Evolutionary conservation across 2,329 filamentous ascomycete species (phyloP), one percentile per base, ranked within the genome.

Genomic region (Beauveria rudraprayagi): DNA sequence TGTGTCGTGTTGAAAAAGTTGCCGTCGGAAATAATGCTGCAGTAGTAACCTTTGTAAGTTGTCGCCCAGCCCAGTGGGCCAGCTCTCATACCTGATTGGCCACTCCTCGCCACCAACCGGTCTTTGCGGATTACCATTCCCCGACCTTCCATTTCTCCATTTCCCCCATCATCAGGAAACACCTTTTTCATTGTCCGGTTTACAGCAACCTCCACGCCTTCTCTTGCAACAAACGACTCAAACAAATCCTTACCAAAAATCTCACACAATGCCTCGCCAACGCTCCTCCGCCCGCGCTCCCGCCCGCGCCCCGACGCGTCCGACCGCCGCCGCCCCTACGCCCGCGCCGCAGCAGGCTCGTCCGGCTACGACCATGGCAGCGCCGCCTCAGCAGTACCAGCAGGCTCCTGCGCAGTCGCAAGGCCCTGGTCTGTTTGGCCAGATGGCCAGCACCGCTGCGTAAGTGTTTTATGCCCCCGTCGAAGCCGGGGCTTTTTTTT

Each of bases 401-500:
- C 71, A 83, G 60, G 81, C 83, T 56, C 80, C 80, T 62, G 73
- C 76, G 58, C 82, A 88, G 66, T 83, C 84, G 59, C 82, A 88
- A 66, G 90, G 92, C 30, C 87, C 91, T 5, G 93, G 94, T 65
- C 82, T 99, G 11, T 91, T 99, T 68, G 93, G 91, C 63, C 91
- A 97, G 82, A 97, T 99, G 90, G 94, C 94, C 67, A 92, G 88
- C 73, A 99, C 94, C 62, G 94, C 94, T 75, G 94, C 94, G 93
- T 97, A 88, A 80, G 92, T 87, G 22, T 8, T n/a, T n/a, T 41
- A 19, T 10, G 3, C 17, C 19, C 22, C 43, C 22, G 22, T 43
- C 41, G 48, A 62, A 56, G 40, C 22, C 40, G 30, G 9, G 3
- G 30, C 10, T 11, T 17, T 58, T 34, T 28, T 43, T 52, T 61